A percentile compares a stretch with the other conserved stretches of the same genome.
Conservation (phyloP, 2,329 filamentous ascomycete genomes). For the Xenosphaeropsis pyriputrescens region DNA sequence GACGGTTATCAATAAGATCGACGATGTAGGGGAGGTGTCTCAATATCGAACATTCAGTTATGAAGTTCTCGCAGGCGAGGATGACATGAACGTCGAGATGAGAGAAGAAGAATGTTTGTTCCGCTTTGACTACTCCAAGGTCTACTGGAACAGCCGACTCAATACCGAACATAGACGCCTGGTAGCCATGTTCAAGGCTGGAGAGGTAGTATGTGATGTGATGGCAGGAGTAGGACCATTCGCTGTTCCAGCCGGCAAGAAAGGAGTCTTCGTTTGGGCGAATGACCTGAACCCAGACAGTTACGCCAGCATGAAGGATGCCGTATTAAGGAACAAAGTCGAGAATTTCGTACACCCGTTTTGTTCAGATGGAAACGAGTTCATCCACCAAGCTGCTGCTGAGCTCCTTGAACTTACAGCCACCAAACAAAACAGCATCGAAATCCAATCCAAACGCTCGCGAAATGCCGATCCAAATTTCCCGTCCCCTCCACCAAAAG, state of each 20-base stretch:
- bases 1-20: conserved; percentile 93
- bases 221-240: conserved; percentile 98
- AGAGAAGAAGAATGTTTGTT: conserved; percentile 78
- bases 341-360: conserved; percentile 59
- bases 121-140: conserved; percentile 84
- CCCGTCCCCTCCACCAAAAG: conserved; percentile 20
- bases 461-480: conserved; percentile 9
- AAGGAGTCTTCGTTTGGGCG: conserved; percentile 83
- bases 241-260: conserved; percentile 80
- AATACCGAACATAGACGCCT: conserved; percentile 80
- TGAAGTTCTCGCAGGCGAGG: conserved; percentile 71
- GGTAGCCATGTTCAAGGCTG: conserved; percentile 59
- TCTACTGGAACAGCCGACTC: conserved; percentile 95
- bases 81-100: conserved; percentile 73
- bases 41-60: conserved; percentile 87
- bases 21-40: conserved; percentile 73
- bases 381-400: conserved; percentile 60
- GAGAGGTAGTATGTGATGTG: conserved; percentile 86
- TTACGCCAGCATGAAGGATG: conserved; percentile 55
- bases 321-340: conserved; percentile 65
- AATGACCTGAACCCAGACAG: conserved; percentile 95
- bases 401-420: conserved; percentile 34
- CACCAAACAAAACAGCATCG: conserved; percentile 35
- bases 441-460: conserved; percentile 28
- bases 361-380: conserved; percentile 68